These are phyloP conservation scores for Calonectria pseudoreteaudii DNA, from an alignment of 2,329 filamentous ascomycete species.

Conservation along the genomic window DNA sequence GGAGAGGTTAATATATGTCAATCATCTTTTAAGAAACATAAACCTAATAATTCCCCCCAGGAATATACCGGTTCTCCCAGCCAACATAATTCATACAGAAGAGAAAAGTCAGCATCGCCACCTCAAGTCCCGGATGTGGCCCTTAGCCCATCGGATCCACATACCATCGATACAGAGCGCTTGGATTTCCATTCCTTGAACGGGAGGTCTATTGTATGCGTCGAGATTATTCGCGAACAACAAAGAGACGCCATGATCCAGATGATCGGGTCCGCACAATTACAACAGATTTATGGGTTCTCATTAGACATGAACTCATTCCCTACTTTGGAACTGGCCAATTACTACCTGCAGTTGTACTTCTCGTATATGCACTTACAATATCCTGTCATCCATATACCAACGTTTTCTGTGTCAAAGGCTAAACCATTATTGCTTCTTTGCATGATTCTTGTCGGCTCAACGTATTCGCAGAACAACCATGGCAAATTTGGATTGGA, in stretches of 20 bases:
- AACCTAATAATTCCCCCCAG: neutral
- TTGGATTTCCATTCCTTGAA: neutral
- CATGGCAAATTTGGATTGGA: conserved; percentile 1
- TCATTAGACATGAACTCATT: neutral
- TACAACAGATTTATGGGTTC: neutral
- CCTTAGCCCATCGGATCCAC: neutral
- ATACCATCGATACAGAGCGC: neutral
- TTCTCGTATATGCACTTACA: neutral
- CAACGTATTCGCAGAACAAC: neutral
- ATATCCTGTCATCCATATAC: neutral
- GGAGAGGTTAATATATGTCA: neutral
- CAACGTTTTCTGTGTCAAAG: neutral
- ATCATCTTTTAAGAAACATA: neutral
- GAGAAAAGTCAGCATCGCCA: neutral
- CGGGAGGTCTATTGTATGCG: neutral
- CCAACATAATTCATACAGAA: neutral
- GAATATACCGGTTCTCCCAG: neutral
- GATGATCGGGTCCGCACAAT: neutral
- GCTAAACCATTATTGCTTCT: neutral
- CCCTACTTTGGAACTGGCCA: neutral
- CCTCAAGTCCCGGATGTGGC: conserved; percentile 1
- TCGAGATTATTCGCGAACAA: neutral
- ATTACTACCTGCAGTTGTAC: neutral
- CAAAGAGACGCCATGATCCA: neutral
- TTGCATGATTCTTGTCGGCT: neutral